Conservation (phyloP, 345 rosid genomes). For the Gossypium arboreum region DNA sequence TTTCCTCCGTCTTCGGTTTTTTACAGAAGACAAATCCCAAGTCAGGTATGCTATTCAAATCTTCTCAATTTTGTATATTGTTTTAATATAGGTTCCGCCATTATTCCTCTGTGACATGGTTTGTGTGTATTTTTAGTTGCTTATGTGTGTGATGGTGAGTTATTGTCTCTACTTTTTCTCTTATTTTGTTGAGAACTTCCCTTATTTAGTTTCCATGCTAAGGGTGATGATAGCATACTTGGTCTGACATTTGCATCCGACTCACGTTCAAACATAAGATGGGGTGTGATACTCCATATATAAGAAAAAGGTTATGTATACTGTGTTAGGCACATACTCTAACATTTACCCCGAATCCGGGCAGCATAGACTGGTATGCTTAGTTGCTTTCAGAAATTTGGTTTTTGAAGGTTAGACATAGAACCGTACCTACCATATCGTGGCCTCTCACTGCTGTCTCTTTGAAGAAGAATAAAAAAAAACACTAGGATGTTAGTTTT, state of each 20-base stretch:
- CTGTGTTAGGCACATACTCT: background rate
- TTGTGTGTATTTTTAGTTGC: background rate
- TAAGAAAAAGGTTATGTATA: background rate
- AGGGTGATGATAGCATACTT: background rate
- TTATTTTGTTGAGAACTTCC: background rate
- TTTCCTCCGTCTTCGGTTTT: constrained; percentile 64
- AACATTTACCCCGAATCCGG: background rate
- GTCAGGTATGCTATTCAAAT: constrained; percentile 49
- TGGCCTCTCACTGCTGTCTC: background rate
- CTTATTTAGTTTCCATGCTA: background rate
- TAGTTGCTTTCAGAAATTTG: background rate
- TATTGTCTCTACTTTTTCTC: background rate
- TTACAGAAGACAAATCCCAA: constrained; percentile 72
- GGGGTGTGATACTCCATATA: background rate
- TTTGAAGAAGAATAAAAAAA: background rate
- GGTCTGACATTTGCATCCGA: background rate
- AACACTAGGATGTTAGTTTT: background rate
- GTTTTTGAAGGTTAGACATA: background rate
- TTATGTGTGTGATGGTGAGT: background rate
- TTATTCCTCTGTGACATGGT: background rate
- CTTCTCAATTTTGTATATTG: background rate
- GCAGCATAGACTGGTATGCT: background rate
- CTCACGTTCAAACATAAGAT: background rate
- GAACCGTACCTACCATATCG: background rate
- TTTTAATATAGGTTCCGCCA: background rate